A percentile compares a stretch with the other conserved stretches of the same genome.
Evolutionary conservation across 176 grass and related monocot genomes (phyloP).

Genomic region (Musa schizocarpa): DNA sequence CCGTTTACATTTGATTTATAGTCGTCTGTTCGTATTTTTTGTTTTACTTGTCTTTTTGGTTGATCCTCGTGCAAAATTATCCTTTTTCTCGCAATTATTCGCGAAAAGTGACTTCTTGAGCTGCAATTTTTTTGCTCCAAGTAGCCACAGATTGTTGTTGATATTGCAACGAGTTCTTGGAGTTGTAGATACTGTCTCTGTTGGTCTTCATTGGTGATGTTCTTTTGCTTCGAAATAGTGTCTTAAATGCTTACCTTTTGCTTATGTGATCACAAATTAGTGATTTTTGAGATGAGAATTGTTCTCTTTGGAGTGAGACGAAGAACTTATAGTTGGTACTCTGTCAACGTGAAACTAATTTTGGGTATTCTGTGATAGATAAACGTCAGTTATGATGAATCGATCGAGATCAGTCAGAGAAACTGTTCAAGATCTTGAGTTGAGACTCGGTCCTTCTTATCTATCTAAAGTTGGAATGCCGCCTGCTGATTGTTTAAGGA

Average conservation of each 20-base stretch:
- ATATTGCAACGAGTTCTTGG: neutral
- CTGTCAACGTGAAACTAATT: neutral
- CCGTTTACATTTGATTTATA: neutral
- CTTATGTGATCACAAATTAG: neutral
- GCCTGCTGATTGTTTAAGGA: neutral
- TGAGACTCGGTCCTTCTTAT: conserved; percentile 12
- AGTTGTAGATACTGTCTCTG: neutral
- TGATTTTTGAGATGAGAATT: neutral
- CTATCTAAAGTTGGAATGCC: conserved; percentile 5
- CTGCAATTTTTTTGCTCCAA: neutral
- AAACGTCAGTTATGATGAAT: neutral
- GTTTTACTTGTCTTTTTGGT: neutral
- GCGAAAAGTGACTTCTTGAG: neutral
- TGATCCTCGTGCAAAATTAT: neutral
- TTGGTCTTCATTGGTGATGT: neutral
- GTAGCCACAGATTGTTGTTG: neutral
- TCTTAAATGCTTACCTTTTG: no score
- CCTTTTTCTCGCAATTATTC: neutral
- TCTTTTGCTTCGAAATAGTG: neutral
- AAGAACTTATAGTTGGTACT: neutral
- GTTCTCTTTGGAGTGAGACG: neutral
- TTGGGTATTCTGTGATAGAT: neutral
- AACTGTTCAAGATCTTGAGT: conserved; percentile 12
- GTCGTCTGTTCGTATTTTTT: neutral
- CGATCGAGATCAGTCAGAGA: conserved; percentile 10